These are phyloP conservation scores for Calonectria honghensis DNA, from an alignment of 2,329 filamentous ascomycete genomes.

Conservation along the genomic window DNA sequence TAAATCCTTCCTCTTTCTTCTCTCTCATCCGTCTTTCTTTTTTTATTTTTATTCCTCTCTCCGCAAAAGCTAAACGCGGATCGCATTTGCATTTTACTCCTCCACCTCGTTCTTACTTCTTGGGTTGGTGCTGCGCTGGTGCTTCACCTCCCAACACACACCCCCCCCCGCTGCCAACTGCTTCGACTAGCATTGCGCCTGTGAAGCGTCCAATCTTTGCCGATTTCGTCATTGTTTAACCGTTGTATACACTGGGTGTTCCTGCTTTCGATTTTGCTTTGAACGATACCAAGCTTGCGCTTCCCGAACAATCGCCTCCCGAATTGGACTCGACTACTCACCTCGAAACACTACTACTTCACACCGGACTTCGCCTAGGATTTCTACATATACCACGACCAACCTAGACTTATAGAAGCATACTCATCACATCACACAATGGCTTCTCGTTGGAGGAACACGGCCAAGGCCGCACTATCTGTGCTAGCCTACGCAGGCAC, in stretches of 20 bases:
- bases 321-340: slow-evolving; percentile 5
- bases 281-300: slow-evolving; percentile 12
- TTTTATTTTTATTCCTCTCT: background rate
- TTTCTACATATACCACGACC: background rate
- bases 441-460: slow-evolving; percentile 35
- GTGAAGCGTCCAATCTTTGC: slow-evolving; percentile 37
- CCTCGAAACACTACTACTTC: background rate
- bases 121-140: slow-evolving; percentile 18
- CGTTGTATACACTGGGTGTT: slow-evolving; percentile 24
- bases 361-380: background rate
- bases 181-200: slow-evolving; percentile 19
- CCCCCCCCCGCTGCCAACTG: background rate
- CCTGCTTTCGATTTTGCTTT: background rate
- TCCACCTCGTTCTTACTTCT: background rate
- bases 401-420: slow-evolving; percentile 6
- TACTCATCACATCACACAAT: slow-evolving; percentile 29
- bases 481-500: slow-evolving; percentile 33
- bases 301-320: slow-evolving; percentile 12
- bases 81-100: background rate
- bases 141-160: slow-evolving; percentile 4
- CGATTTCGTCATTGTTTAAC: slow-evolving; percentile 26
- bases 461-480: slow-evolving; percentile 30
- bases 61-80: background rate
- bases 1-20: background rate
- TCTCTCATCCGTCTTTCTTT: background rate